Evolutionary conservation across 768 basidiomycete species (phyloP).

Genomic region (Guyanaporus albipodus): DNA sequence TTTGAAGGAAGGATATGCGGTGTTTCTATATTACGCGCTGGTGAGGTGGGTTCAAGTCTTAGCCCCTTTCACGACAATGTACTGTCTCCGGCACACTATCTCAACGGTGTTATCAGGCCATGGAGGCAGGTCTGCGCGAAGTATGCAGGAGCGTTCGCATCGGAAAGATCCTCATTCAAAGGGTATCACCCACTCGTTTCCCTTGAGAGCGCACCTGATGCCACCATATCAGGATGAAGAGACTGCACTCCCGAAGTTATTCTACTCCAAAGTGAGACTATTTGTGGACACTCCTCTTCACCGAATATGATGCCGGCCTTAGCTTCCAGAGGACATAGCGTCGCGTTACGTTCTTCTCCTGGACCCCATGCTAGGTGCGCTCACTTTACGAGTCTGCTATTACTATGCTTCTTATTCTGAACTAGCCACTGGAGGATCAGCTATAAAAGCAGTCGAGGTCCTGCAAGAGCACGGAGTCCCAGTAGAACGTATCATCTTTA

Average conservation of each 20-base stretch:
- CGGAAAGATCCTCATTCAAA: conserved; percentile 96
- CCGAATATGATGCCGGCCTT: not conserved
- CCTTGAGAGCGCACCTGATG: not conserved
- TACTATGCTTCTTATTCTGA: not conserved
- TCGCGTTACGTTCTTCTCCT: conserved; percentile 88
- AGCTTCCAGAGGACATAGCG: conserved; percentile 94
- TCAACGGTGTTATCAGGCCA: conserved; percentile 54
- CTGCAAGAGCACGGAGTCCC: conserved; percentile 88
- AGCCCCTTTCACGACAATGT: not conserved
- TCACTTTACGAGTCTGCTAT: not conserved
- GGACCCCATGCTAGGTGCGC: conserved; percentile 94
- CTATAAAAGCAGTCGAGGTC: conserved; percentile 96
- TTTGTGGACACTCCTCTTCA: not conserved
- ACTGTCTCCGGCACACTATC: not conserved
- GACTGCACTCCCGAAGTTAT: conserved; percentile 88
- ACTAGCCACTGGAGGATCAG: conserved; percentile 91
- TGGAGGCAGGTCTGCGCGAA: conserved; percentile 96
- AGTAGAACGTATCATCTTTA: conserved; percentile 92
- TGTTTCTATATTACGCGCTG: conserved; percentile 90
- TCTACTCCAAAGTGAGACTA: conserved; percentile 70
- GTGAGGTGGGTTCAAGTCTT: conserved; percentile 59
- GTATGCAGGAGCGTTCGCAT: conserved; percentile 93
- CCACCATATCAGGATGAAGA: conserved; percentile 74
- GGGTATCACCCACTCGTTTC: conserved; percentile 47
- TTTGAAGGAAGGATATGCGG: conserved; percentile 98